Evolutionary conservation across 2,329 filamentous ascomycete genomes (phyloP).

Genomic region (Cladophialophora chaetospira): DNA sequence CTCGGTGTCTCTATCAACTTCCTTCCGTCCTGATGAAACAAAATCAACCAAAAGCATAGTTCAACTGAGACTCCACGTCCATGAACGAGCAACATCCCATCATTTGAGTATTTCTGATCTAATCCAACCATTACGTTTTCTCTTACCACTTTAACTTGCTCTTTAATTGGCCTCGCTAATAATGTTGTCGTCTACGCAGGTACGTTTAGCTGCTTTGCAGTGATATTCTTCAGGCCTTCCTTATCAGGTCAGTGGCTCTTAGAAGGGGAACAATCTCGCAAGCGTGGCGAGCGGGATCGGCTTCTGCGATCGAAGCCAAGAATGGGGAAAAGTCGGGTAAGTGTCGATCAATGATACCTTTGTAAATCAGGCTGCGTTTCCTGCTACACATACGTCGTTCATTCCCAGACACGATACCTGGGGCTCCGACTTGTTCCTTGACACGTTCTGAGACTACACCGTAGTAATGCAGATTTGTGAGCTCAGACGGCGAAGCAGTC

Average conservation of each 20-base stretch:
- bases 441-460: no score
- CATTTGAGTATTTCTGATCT: slow-evolving; percentile 22
- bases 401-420: no score
- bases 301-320: neutral
- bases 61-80: slow-evolving; percentile 45
- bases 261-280: neutral
- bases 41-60: slow-evolving; percentile 45
- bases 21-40: slow-evolving; percentile 38
- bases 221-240: slow-evolving; percentile 5
- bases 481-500: no score
- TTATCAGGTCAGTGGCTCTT: neutral
- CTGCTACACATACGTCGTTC: neutral
- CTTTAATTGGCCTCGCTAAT: neutral
- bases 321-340: no score
- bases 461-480: no score
- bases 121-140: neutral
- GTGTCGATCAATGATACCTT: no score
- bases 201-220: neutral
- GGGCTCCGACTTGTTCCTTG: no score
- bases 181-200: slow-evolving; percentile 17
- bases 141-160: neutral
- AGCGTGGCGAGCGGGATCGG: neutral
- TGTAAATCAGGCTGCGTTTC: neutral
- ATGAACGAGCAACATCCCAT: slow-evolving; percentile 43
- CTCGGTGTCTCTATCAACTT: neutral